Conservation (phyloP, 768 basidiomycete genomes). For the Termitomyces sp. region DNA sequence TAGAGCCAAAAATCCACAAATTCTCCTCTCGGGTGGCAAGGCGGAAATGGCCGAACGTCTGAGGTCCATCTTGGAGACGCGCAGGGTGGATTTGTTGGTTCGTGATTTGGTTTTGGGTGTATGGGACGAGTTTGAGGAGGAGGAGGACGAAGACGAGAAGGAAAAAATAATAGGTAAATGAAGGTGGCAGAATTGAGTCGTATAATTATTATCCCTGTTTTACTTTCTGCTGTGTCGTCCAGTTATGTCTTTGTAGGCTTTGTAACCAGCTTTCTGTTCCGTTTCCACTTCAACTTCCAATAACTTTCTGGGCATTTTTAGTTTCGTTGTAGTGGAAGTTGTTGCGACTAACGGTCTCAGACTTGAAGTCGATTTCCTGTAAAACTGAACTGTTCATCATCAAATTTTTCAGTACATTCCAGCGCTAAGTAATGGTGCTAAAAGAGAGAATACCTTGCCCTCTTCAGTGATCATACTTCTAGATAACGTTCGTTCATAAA, state of each 20-base stretch:
- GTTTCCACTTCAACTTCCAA: neutral
- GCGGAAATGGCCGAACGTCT: constrained; percentile 47
- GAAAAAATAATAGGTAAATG: neutral
- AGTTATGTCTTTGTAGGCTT: neutral
- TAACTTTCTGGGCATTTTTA: no score
- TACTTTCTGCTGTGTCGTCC: neutral
- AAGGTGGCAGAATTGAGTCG: neutral
- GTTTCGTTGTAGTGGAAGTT: no score
- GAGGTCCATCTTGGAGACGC: constrained; percentile 35
- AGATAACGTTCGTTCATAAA: no score
- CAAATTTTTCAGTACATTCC: no score
- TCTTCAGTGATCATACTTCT: no score
- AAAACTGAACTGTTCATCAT: no score
- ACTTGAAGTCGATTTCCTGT: no score
- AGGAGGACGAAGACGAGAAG: neutral
- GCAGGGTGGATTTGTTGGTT: constrained; percentile 48
- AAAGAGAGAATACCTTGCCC: no score
- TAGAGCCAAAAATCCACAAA: constrained; percentile 33
- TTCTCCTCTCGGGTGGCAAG: neutral
- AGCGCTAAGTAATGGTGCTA: no score
- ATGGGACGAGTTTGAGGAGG: neutral
- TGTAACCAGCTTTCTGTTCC: neutral
- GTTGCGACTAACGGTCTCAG: no score
- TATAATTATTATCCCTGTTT: neutral
- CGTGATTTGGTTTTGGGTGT: constrained; percentile 30